A percentile compares a stretch with the other conserved stretches of the same genome.
phyloP scores from a whole-genome alignment of 2,329 filamentous ascomycete species.

The Zalaria obscura region DNA sequence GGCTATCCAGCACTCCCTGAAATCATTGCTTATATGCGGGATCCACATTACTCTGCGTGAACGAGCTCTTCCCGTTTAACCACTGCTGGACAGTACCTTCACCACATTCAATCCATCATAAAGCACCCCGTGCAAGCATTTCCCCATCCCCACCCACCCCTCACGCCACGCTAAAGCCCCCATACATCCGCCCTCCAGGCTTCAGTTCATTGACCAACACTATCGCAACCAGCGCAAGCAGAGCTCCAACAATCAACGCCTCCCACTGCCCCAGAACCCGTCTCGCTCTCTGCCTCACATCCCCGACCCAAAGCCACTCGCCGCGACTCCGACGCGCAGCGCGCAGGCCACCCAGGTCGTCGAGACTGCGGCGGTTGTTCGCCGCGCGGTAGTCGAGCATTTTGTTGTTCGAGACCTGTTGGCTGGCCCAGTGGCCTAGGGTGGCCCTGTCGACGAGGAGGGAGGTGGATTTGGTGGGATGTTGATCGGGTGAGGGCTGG shows the following conservation, averaged over 20 bases:
- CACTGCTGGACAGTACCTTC: constrained; percentile 44
- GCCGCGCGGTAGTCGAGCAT: constrained; percentile 41
- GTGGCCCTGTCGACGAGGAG: constrained; percentile 41
- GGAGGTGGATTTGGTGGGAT: neutral
- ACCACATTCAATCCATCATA: too few species aligned
- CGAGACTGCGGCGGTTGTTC: constrained; percentile 42
- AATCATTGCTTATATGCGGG: constrained; percentile 23
- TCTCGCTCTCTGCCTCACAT: constrained; percentile 12
- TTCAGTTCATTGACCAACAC: neutral
- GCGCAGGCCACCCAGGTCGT: constrained; percentile 44
- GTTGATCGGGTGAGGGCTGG: constrained; percentile 9
- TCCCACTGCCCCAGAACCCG: constrained; percentile 11
- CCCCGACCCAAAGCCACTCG: constrained; percentile 32
- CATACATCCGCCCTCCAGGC: too few species aligned
- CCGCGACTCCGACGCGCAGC: constrained; percentile 37
- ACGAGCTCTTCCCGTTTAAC: constrained; percentile 86
- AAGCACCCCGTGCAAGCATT: too few species aligned
- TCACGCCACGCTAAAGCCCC: too few species aligned
- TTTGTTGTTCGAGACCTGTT: constrained; percentile 34
- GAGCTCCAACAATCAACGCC: constrained; percentile 10
- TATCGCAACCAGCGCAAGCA: constrained; percentile 7
- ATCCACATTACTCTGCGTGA: constrained; percentile 62
- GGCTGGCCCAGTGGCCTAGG: constrained; percentile 36
- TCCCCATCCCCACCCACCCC: too few species aligned
- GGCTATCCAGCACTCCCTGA: too few species aligned